A percentile compares a stretch with the other conserved stretches of the same genome.
These are phyloP conservation scores for Cicer chorassanicum DNA, from an alignment of 306 rosid genomes.

Conservation along the genomic window DNA sequence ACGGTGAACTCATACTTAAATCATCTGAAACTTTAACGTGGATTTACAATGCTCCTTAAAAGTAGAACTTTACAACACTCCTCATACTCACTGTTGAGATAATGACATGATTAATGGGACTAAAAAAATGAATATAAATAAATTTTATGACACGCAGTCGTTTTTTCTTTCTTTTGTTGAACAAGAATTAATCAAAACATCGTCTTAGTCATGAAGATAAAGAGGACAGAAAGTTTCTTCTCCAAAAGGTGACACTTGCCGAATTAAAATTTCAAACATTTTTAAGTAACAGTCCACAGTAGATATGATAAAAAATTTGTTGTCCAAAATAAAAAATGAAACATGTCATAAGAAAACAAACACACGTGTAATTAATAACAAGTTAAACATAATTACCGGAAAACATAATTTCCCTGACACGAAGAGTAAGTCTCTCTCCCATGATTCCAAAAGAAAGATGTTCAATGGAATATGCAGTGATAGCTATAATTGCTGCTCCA, in stretches of 20 bases:
- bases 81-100: not conserved
- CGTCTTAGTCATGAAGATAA: not conserved
- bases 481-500: constrained; percentile 66
- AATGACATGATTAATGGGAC: not conserved
- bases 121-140: not conserved
- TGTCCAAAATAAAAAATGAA: not conserved
- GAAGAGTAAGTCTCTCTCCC: constrained; percentile 94
- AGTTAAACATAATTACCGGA: constrained; percentile 56
- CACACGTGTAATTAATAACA: not conserved
- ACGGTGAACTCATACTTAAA: too few relatives aligned
- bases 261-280: not conserved
- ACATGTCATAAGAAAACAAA: constrained; percentile 14
- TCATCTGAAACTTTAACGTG: too few relatives aligned
- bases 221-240: not conserved
- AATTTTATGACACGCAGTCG: not conserved
- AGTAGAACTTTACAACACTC: too few relatives aligned
- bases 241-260: not conserved
- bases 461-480: constrained; percentile 70
- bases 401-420: constrained; percentile 77
- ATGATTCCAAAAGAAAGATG: constrained; percentile 84
- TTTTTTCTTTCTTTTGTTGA: not conserved
- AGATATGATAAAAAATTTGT: not conserved
- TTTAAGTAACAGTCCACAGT: not conserved
- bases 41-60: too few relatives aligned
- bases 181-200: not conserved